Evolutionary conservation across 768 basidiomycete species (phyloP).

Genomic region (Tulasnella calospora): DNA sequence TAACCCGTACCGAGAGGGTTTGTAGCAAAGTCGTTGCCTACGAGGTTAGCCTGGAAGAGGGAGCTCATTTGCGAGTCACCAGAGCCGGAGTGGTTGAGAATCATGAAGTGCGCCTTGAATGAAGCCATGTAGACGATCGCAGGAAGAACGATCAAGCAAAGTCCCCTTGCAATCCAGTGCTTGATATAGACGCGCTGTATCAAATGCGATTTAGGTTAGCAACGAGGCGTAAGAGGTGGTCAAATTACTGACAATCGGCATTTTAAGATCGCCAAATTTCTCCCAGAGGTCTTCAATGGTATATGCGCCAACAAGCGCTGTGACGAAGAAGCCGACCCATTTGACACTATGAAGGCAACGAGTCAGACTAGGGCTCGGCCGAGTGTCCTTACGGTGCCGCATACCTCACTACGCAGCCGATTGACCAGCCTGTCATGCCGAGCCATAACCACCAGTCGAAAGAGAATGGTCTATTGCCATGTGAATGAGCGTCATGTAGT

Average conservation of each 20-base stretch:
- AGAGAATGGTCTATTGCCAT: constrained; percentile 56
- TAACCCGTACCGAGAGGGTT: constrained; percentile 73
- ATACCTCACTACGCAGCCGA: constrained; percentile 91
- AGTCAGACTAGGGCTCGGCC: neutral
- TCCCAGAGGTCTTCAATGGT: constrained; percentile 98
- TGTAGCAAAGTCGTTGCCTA: constrained; percentile 86
- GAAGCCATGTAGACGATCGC: constrained; percentile 87
- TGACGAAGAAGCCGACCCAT: constrained; percentile 93
- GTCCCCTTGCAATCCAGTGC: constrained; percentile 85
- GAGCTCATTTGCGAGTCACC: constrained; percentile 99
- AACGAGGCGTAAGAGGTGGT: neutral
- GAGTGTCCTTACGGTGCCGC: constrained; percentile 12
- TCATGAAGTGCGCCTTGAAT: constrained; percentile 95
- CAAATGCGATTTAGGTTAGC: constrained; percentile 24
- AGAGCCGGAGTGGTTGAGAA: constrained; percentile 89
- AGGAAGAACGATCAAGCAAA: constrained; percentile 83
- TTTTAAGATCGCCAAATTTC: constrained; percentile 91
- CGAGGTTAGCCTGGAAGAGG: constrained; percentile 92
- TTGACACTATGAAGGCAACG: constrained; percentile 61
- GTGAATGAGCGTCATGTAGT: neutral
- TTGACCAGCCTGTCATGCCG: constrained; percentile 84
- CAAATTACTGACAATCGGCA: constrained; percentile 65
- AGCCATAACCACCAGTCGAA: constrained; percentile 99
- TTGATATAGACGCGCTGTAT: constrained; percentile 73
- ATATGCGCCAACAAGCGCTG: constrained; percentile 89